Evolutionary conservation across 176 grass and related monocot species (phyloP).

Genomic region (Musa schizocarpa): DNA sequence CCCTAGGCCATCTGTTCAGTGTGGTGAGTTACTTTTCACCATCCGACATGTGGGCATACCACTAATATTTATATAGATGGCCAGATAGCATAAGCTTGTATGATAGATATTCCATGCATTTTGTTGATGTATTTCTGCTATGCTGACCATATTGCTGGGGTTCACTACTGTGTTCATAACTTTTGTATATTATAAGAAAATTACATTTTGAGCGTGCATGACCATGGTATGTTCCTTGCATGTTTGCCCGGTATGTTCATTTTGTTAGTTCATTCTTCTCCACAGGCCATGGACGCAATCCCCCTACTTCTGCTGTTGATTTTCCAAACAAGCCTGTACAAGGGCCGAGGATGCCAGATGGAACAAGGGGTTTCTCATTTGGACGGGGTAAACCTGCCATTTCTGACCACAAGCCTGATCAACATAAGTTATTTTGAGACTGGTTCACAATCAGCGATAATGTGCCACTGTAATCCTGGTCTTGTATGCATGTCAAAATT

Average conservation of each 20-base stretch:
- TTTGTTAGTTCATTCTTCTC: not conserved
- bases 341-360: constrained; percentile 84
- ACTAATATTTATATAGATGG: too few species aligned
- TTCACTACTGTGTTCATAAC: too few species aligned
- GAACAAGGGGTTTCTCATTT: constrained; percentile 65
- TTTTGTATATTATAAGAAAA: too few species aligned
- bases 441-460: not conserved
- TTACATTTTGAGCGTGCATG: not conserved
- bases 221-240: not conserved
- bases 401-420: not conserved
- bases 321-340: constrained; percentile 50
- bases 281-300: constrained; percentile 23
- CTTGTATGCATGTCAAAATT: too few species aligned
- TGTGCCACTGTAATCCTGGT: not conserved
- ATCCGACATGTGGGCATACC: too few species aligned
- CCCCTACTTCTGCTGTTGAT: constrained; percentile 14
- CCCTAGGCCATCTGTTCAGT: too few species aligned
- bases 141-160: too few species aligned
- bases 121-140: too few species aligned
- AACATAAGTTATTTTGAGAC: not conserved
- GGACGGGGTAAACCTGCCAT: constrained; percentile 55
- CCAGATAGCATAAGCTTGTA: too few species aligned
- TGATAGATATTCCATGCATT: too few species aligned
- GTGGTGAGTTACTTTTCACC: too few species aligned
- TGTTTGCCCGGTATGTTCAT: not conserved